phyloP scores from a whole-genome alignment of 805 yeast species.

The Saturnispora serradocipensis region DNA sequence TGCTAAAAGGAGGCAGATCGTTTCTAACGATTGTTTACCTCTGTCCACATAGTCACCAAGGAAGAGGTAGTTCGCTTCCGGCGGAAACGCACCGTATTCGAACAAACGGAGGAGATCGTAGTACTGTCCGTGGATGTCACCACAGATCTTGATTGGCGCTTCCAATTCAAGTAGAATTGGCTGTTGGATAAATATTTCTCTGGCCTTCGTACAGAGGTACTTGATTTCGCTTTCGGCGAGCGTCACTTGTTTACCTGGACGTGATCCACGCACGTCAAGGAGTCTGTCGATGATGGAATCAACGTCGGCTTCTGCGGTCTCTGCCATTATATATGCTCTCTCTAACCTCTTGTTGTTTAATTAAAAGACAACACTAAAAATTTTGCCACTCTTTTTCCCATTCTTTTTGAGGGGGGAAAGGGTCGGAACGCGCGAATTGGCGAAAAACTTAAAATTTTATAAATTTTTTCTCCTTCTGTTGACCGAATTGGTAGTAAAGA shows the following conservation, averaged over 20 bases:
- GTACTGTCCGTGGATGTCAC: constrained; percentile 98
- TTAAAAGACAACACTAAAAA: background rate
- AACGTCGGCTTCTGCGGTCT: constrained; percentile 71
- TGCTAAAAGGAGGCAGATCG: constrained; percentile 87
- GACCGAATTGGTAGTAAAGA: background rate
- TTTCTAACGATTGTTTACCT: constrained; percentile 95
- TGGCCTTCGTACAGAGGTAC: constrained; percentile 91
- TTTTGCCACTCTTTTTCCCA: background rate
- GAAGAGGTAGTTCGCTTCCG: constrained; percentile 93
- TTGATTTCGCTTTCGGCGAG: constrained; percentile 90
- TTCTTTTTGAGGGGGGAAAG: background rate
- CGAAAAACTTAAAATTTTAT: background rate
- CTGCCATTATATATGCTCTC: constrained; percentile 16
- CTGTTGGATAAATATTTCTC: constrained; percentile 96
- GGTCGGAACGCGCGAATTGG: background rate
- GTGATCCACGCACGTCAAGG: constrained; percentile 93
- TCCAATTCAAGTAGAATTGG: constrained; percentile 92
- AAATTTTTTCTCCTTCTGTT: background rate
- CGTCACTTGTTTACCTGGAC: constrained; percentile 96
- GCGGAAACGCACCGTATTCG: constrained; percentile 98
- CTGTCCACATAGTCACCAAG: constrained; percentile 97
- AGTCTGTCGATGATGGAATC: constrained; percentile 96
- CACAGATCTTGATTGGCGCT: constrained; percentile 95
- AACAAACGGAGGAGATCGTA: constrained; percentile 90
- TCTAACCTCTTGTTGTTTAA: constrained; percentile 13